Evolutionary conservation across 75 land plant species (phyloP).

Genomic region (Sequoiadendron giganteum): DNA sequence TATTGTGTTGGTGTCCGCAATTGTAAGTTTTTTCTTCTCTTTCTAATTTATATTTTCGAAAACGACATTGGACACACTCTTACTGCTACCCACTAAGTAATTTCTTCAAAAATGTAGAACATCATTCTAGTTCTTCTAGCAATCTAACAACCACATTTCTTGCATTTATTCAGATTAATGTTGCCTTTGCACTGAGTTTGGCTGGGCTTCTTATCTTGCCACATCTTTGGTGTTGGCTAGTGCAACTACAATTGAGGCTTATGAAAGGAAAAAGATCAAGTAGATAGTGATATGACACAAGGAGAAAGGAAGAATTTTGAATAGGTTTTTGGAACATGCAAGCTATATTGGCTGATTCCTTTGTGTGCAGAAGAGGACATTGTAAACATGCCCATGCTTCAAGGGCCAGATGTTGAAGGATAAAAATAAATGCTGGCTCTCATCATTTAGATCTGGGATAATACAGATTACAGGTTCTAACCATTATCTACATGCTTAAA

Average conservation of each 20-base stretch:
- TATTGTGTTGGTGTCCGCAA: constrained; percentile 83
- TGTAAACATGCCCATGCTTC: constrained; percentile 48
- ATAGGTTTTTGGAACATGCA: constrained; percentile 57
- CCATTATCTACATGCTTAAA: not conserved
- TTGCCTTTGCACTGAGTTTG: constrained; percentile 75
- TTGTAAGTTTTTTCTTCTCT: constrained; percentile 78
- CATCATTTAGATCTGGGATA: not conserved
- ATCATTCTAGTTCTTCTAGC: constrained; percentile 43
- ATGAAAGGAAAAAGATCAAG: constrained; percentile 23
- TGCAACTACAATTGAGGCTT: constrained; percentile 79
- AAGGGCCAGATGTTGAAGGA: constrained; percentile 59
- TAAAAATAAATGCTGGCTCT: not conserved
- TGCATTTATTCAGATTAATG: constrained; percentile 76
- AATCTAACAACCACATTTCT: constrained; percentile 63
- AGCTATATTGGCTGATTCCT: constrained; percentile 59
- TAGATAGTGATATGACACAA: constrained; percentile 33
- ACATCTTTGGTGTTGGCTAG: constrained; percentile 56
- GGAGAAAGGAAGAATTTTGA: constrained; percentile 28
- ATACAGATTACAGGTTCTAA: not conserved
- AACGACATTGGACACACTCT: no score
- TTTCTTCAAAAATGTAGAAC: constrained; percentile 44
- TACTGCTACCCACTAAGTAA: constrained; percentile 58
- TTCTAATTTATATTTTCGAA: constrained; percentile 82
- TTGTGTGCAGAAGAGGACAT: constrained; percentile 56
- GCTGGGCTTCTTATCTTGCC: constrained; percentile 71